Conservation (phyloP, 257 asterid genomes). For the Nicotiana undulata region DNA sequence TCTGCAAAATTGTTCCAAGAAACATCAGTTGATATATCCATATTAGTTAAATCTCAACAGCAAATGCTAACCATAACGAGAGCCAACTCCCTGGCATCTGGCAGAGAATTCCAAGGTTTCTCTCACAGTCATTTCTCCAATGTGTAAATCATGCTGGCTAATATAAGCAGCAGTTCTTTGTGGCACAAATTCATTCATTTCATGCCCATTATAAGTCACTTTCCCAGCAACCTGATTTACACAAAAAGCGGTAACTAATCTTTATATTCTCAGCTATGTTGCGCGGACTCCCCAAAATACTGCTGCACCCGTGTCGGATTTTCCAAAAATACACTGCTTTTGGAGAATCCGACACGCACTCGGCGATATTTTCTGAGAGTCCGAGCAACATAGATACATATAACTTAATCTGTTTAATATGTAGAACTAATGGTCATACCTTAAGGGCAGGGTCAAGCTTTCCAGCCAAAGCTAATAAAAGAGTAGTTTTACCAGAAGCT, state of each 20-base stretch:
- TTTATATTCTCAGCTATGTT: too few species aligned
- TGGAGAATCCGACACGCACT: too few species aligned
- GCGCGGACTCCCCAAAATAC: too few species aligned
- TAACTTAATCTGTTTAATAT: not conserved
- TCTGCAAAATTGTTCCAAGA: not conserved
- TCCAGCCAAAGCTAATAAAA: slow-evolving; percentile 58
- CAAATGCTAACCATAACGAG: slow-evolving; percentile 40
- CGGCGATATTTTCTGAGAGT: too few species aligned
- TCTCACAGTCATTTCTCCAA: slow-evolving; percentile 67
- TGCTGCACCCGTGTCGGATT: too few species aligned
- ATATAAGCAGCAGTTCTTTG: slow-evolving; percentile 55
- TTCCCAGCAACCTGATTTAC: not conserved
- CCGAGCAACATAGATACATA: not conserved
- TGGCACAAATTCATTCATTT: slow-evolving; percentile 46
- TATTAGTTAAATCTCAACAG: slow-evolving; percentile 2
- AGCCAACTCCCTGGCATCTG: slow-evolving; percentile 64
- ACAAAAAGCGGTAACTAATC: not conserved
- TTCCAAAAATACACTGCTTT: too few species aligned
- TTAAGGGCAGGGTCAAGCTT: slow-evolving; percentile 39
- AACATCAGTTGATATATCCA: too few species aligned
- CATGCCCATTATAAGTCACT: slow-evolving; percentile 50
- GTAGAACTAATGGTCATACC: slow-evolving; percentile 14
- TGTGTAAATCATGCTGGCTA: slow-evolving; percentile 55
- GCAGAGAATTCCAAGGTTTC: slow-evolving; percentile 68
- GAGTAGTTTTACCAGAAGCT: slow-evolving; percentile 10